phyloP scores from a whole-genome alignment of 352 stramenopile species.

The Phytophthora multivora region DNA sequence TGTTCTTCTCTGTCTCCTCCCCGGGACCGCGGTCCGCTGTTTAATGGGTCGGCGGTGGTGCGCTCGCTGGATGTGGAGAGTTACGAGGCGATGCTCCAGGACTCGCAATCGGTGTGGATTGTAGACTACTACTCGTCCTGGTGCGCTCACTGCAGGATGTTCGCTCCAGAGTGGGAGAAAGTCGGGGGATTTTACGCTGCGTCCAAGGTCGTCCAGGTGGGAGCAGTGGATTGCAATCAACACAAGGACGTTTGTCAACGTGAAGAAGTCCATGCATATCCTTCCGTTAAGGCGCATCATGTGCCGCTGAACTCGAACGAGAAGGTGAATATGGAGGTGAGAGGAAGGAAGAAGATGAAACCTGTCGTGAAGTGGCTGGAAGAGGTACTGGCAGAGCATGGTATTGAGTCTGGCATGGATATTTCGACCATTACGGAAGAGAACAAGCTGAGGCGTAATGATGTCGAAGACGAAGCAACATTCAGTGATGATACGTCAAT shows the following conservation, averaged over 20 bases:
- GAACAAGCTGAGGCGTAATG: slow-evolving; percentile 47
- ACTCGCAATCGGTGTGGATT: slow-evolving; percentile 57
- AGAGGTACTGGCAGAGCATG: slow-evolving; percentile 39
- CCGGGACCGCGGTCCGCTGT: slow-evolving; percentile 51
- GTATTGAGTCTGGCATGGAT: slow-evolving; percentile 50
- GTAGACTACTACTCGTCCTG: slow-evolving; percentile 83
- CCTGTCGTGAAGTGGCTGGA: slow-evolving; percentile 67
- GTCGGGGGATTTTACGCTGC: slow-evolving; percentile 61
- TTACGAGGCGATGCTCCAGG: slow-evolving; percentile 47
- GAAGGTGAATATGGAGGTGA: slow-evolving; percentile 21
- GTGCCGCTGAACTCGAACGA: slow-evolving; percentile 42
- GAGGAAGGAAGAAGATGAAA: slow-evolving; percentile 41
- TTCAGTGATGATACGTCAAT: slow-evolving; percentile 26
- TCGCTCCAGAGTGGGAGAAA: slow-evolving; percentile 71
- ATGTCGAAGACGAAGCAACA: slow-evolving; percentile 34
- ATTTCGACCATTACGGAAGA: slow-evolving; percentile 24
- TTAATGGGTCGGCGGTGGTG: slow-evolving; percentile 56
- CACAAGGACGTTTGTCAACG: slow-evolving; percentile 46
- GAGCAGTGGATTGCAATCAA: slow-evolving; percentile 70
- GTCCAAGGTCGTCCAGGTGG: slow-evolving; percentile 49
- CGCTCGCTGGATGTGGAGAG: slow-evolving; percentile 36
- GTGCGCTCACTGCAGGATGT: slow-evolving; percentile 74
- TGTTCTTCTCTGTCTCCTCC: background rate
- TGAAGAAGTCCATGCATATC: slow-evolving; percentile 64
- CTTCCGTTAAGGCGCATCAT: slow-evolving; percentile 66